Base-by-base conservation (phyloP, 768 basidiomycete genomes). In the Boletellus ananas region DNA sequence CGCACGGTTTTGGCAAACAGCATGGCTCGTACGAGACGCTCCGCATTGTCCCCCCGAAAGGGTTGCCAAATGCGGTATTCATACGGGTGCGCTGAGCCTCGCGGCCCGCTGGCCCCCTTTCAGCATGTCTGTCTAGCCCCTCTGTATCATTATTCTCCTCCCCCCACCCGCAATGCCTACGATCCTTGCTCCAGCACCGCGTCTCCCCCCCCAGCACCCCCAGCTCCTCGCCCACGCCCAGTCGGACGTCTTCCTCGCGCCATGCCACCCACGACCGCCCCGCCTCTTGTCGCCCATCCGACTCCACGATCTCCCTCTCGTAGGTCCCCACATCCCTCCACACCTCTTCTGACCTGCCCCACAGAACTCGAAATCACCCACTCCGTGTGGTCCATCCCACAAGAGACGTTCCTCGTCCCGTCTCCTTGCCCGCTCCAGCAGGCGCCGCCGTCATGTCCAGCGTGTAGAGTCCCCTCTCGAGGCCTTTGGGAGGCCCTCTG, bases 181-280 rank as follows among this genome's bases (percentile, higher is more conserved):
- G 64, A 74, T 79, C 65, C 51, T 74, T 60, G 69, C 73, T 14
- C 72, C 74, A 20, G 61, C 66, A 9, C 71, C 74, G 12, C 70
- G 70, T 58, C 54, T 55, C 47, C 66, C 69, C 23, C 53, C 61
- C 14, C 62, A 59, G 27, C 49, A 42, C 39, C 34, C 55, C 12
- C 46, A 21, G 31, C 45, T 58, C 39, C 37, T 63, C 41, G 2
- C 45, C 1, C 58, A 52, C 5, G 51, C 49, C 44, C 17, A 18
- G 25, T 7, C 25, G 16, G 23, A 18, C n/a, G 60, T 56, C 43
- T 29, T 29, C 29, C 29, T 29, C 62, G 47, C 80, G 83, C 90
- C 94, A 99, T 11, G 68, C 63, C 3, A 94, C 70, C 89, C 93
- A 97, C 38, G 66, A 25, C 70, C 71, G 1, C 66, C 71, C 12